Base-by-base conservation (phyloP, 768 basidiomycete genomes). In the Glaciozyma martinii region DNA sequence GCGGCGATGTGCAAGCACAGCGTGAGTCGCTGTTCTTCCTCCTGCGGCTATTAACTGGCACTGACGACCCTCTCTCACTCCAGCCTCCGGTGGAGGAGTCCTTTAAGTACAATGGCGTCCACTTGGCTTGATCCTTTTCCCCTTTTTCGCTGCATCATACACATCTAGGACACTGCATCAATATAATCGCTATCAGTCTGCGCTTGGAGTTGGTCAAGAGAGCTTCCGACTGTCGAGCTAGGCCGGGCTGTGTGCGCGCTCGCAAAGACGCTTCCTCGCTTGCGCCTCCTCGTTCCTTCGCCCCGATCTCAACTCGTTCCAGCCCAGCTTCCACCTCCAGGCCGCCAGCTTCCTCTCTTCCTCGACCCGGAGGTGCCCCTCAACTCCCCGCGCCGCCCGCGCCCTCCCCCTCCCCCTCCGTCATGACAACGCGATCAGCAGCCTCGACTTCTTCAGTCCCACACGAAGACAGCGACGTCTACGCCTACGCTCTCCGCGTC, bases 1-100 rank as follows among this genome's bases (percentile, higher is more conserved):
- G 49, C 59, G 25, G 47, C 59, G 16, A 25, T 52, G 30, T 50
- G 59, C 59, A 53, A 60, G 59, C 47, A 60, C 49, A 60, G 61
- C 56, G 49, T 47, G 46, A 19, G 46, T 10, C 21, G 10, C 10
- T 43, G 10, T 47, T 50, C 5, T 9, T 15, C 25, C 25, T 25
- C 25, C 25, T n/a, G 5, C 23, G 23, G 53, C 23, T 21, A 3
- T 5, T 40, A 40, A 2, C 37, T 40, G 37, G 10, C 10, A 40
- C 37, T 40, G 12, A 40, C 37, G 37, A 40, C 12, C 37, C 37
- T n/a, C n/a, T n/a, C n/a, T n/a, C n/a, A 13, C 37, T 40, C 10
- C 37, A 40, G 37, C 37, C 37, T 40, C 7, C 37, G 5, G 12
- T 13, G 15, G 37, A 40, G 37, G 37, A 40, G 15, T 40, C 37